These are phyloP conservation scores for Yarrowia osloensis DNA, from an alignment of 805 yeast species.

Conservation along the genomic window DNA sequence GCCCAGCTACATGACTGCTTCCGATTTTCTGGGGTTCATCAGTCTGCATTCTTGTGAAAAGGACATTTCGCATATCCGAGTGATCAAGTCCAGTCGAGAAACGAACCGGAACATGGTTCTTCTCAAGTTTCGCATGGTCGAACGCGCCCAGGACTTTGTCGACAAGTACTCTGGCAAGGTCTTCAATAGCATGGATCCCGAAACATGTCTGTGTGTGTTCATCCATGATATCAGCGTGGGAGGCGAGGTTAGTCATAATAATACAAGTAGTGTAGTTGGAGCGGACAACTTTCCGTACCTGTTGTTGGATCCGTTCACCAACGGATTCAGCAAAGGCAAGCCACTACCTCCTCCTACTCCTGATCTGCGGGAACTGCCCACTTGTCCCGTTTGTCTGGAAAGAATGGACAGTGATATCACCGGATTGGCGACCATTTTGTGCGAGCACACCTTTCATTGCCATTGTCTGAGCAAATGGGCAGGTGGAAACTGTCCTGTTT, in stretches of 20 bases:
- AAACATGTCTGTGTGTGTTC: constrained; percentile 73
- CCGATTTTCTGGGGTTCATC: constrained; percentile 78
- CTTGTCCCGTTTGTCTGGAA: constrained; percentile 91
- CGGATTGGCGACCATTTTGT: constrained; percentile 83
- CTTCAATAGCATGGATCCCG: constrained; percentile 88
- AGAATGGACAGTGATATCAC: constrained; percentile 79
- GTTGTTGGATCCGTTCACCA: constrained; percentile 65
- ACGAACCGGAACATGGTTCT: constrained; percentile 69
- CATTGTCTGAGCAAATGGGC: constrained; percentile 85
- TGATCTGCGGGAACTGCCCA: constrained; percentile 66
- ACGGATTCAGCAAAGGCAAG: constrained; percentile 14
- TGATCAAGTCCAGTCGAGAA: constrained; percentile 60
- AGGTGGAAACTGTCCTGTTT: constrained; percentile 88
- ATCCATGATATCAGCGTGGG: constrained; percentile 41
- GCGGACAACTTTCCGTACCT: constrained; percentile 61
- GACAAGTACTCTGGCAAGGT: constrained; percentile 66
- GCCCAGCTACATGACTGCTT: constrained; percentile 83
- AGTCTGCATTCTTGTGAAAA: constrained; percentile 58
- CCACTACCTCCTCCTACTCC: constrained; percentile 38
- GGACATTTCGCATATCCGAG: constrained; percentile 67
- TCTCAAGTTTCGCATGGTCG: constrained; percentile 64
- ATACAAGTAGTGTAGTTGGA: not conserved
- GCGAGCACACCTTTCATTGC: constrained; percentile 93
- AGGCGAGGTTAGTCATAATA: not conserved
- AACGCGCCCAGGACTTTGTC: constrained; percentile 64